Percentiles rank a stretch among this genome's conserved stretches.
phyloP scores from a whole-genome alignment of 179 eudicot genomes.

The Carnegiea gigantea region DNA sequence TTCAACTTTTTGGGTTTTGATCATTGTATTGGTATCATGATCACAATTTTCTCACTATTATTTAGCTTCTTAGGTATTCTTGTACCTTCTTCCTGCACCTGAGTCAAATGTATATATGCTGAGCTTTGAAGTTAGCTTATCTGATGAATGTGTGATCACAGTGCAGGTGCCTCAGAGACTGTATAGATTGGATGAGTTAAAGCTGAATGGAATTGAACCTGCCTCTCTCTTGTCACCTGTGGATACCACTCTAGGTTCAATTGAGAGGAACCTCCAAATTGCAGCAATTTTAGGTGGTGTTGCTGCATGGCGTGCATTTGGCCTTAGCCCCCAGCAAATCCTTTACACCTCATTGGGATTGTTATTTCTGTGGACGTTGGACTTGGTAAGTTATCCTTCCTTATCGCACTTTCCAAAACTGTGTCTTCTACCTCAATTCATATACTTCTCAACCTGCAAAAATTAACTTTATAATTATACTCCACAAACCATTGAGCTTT shows the following conservation, averaged over 20 bases:
- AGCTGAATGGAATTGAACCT: constrained; percentile 88
- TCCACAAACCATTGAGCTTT: not conserved
- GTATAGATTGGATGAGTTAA: constrained; percentile 84
- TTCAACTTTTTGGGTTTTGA: not conserved
- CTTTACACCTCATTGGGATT: constrained; percentile 63
- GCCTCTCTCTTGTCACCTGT: constrained; percentile 75
- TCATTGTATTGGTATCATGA: not conserved
- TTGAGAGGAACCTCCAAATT: constrained; percentile 75
- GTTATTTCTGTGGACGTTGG: constrained; percentile 68
- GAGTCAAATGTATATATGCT: not conserved
- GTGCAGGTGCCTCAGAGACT: constrained; percentile 93
- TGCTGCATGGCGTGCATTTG: constrained; percentile 75
- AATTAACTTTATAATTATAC: not conserved
- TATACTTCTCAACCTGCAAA: not conserved
- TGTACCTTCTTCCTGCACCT: too few relatives aligned
- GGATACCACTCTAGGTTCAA: constrained; percentile 79
- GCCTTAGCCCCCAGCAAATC: constrained; percentile 56
- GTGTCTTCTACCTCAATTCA: not conserved
- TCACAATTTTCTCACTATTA: not conserved
- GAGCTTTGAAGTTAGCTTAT: not conserved
- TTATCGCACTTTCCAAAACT: not conserved
- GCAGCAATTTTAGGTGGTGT: constrained; percentile 67
- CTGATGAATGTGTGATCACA: constrained; percentile 29
- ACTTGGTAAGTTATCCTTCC: constrained; percentile 48
- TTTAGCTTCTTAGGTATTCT: too few relatives aligned